A percentile compares a stretch with the other conserved stretches of the same genome.
These are phyloP conservation scores for Oryza brachyantha DNA, from an alignment of 176 grass and related monocot genomes.

Conservation along the genomic window DNA sequence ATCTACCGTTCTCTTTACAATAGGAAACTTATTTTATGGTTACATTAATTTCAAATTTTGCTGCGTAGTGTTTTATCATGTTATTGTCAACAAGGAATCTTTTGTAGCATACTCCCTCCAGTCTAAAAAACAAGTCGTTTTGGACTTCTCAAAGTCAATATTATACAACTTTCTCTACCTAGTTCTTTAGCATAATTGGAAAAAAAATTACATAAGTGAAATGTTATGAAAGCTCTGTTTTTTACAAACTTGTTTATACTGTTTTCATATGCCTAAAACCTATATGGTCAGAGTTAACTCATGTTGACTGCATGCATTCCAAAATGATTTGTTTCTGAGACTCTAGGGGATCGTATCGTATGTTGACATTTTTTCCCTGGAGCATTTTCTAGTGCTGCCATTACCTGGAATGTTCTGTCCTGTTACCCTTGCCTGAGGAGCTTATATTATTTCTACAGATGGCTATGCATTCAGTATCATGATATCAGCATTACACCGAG, in stretches of 20 bases:
- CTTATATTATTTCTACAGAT: constrained; percentile 64
- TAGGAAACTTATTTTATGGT: neutral
- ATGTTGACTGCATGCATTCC: too few species aligned
- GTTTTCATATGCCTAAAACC: too few species aligned
- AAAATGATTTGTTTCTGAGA: too few species aligned
- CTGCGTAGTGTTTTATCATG: neutral
- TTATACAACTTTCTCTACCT: too few species aligned
- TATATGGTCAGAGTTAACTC: too few species aligned
- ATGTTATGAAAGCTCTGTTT: too few species aligned
- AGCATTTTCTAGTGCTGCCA: neutral
- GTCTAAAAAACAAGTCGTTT: too few species aligned
- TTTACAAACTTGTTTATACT: too few species aligned
- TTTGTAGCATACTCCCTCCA: neutral
- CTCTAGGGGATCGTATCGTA: neutral
- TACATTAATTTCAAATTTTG: neutral
- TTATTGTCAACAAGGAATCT: neutral
- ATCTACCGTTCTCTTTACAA: neutral
- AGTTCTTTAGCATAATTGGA: too few species aligned
- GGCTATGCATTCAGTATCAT: constrained; percentile 94
- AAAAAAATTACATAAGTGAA: too few species aligned
- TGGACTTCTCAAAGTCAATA: too few species aligned
- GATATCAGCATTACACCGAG: constrained; percentile 87
- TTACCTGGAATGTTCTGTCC: constrained; percentile 3
- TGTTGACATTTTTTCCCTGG: neutral
- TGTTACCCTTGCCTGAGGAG: constrained; percentile 5